Evolutionary conservation across 2,329 filamentous ascomycete species (phyloP).

Genomic region (Pseudocercospora crystallina): DNA sequence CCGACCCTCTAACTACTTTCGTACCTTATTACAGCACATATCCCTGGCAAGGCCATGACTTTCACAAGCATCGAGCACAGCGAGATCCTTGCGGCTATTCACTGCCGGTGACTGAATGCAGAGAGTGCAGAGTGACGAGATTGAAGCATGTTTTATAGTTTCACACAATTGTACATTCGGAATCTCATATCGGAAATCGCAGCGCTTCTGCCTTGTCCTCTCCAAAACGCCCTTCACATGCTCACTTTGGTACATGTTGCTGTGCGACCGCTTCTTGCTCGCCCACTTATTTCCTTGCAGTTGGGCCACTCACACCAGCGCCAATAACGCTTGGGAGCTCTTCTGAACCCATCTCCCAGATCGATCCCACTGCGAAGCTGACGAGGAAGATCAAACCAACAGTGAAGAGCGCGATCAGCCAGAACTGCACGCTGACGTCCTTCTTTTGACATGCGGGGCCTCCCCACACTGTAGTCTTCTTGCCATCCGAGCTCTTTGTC

Average conservation of each 20-base stretch:
- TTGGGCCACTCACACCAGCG: conserved; percentile 79
- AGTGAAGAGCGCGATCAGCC: conserved; percentile 75
- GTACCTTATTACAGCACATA: no score
- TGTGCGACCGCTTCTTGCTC: not conserved
- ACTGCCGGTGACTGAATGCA: no score
- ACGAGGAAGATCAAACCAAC: conserved; percentile 68
- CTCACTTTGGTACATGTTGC: conserved; percentile 7
- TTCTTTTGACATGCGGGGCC: conserved; percentile 86
- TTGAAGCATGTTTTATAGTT: no score
- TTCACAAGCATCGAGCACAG: no score
- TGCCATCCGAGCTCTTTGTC: conserved; percentile 53
- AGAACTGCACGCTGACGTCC: conserved; percentile 86
- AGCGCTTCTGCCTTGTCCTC: no score
- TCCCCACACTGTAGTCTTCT: conserved; percentile 73
- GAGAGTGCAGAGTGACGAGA: no score
- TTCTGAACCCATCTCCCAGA: conserved; percentile 82
- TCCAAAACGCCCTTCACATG: conserved; percentile 1
- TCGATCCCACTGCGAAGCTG: conserved; percentile 69
- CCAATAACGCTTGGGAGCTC: conserved; percentile 91
- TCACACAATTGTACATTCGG: no score
- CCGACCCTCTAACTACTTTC: no score
- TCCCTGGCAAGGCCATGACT: no score
- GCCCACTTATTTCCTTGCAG: conserved; percentile 48
- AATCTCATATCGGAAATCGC: no score
- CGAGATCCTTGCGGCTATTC: no score